Percentiles rank a stretch among this genome's conserved stretches.
Evolutionary conservation across 352 stramenopile genomes (phyloP).

Genomic region (Globisporangium okanoganense): DNA sequence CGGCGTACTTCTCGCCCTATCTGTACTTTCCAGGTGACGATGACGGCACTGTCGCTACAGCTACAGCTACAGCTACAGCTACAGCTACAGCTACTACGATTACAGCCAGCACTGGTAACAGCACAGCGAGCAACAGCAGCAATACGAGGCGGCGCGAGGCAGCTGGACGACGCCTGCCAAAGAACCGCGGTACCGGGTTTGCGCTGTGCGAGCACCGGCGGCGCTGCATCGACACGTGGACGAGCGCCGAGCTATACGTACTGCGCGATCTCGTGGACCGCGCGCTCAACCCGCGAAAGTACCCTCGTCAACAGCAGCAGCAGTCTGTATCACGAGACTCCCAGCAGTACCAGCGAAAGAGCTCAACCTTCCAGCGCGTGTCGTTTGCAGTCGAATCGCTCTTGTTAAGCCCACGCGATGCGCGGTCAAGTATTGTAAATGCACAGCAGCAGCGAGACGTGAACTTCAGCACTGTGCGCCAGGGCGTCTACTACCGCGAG

Average conservation of each 20-base stretch:
- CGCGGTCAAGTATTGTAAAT: not conserved
- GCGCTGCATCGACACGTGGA: conserved; percentile 47
- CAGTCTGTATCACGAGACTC: conserved; percentile 1
- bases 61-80: not conserved
- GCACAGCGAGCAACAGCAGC: conserved; percentile 2
- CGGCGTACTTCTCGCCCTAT: conserved; percentile 14
- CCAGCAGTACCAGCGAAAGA: conserved; percentile 16
- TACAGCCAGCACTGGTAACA: not conserved
- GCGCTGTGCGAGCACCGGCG: conserved; percentile 19
- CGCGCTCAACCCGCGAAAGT: conserved; percentile 26
- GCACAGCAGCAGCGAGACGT: not conserved
- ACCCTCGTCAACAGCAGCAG: conserved; percentile 10
- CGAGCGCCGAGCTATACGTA: conserved; percentile 49
- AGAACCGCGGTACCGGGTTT: conserved; percentile 14
- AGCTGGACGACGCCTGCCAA: not conserved
- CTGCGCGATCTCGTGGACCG: conserved; percentile 52
- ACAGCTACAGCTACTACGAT: not conserved
- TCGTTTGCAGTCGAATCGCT: conserved; percentile 17
- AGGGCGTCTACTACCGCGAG: conserved; percentile 37
- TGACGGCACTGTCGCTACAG: not conserved
- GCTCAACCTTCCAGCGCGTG: conserved; percentile 11
- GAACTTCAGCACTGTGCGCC: conserved; percentile 16
- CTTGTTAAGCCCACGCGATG: conserved; percentile 2
- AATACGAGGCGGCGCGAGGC: not conserved
- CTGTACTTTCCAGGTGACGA: conserved; percentile 14